Base-by-base conservation (phyloP, 805 yeast genomes). In the Nakazawaea peltata region DNA sequence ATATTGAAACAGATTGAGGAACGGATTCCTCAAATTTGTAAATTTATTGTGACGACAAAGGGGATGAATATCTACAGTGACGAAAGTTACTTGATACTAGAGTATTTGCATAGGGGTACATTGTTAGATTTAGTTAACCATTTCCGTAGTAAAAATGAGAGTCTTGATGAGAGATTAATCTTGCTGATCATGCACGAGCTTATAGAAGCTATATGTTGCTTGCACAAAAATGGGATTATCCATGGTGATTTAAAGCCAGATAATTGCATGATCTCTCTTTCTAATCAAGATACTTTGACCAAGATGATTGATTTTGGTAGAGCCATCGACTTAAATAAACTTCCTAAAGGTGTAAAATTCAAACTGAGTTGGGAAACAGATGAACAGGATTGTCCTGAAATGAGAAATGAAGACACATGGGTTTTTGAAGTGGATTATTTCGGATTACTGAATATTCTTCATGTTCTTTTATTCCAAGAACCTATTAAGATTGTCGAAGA, bases 181-280 rank as follows among this genome's bases (percentile, higher is more conserved):
- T 67, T 81, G 39, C 81, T 73, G 47, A 59, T 84, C 26, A 64
- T 90, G 0, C 57, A 74, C 8, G 86, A 86, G 49, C 50, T 88
- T 9, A 47, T 87, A 30, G 65, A 71, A 28, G 64, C 73, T 0
- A 56, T 85, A 5, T 77, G 75, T 34, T 53, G 60, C 2, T 54
- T 88, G n/a, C 96, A 87, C 49, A 52, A 55, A 0, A 54, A 69
- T 12, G 79, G 79, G 0, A 74, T 87, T 1, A 63, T 87, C 10
- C 96, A 87, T 57, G 94, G 95, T 2, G 94, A 87, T 51, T 54
- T 87, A 36, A 83, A 81, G 49, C 80, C 95, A 0, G 95, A 83
- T 43, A 87, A 86, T 50, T 82, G 92, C 44, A 81, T 87, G 94
- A 85, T 0, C 56, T 81, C 26, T 63, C 81, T 27, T 57, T 60